A percentile compares a stretch with the other conserved stretches of the same genome.
Evolutionary conservation across 2,329 filamentous ascomycete genomes (phyloP).

Genomic region (Sclerotinia sclerotiorum): DNA sequence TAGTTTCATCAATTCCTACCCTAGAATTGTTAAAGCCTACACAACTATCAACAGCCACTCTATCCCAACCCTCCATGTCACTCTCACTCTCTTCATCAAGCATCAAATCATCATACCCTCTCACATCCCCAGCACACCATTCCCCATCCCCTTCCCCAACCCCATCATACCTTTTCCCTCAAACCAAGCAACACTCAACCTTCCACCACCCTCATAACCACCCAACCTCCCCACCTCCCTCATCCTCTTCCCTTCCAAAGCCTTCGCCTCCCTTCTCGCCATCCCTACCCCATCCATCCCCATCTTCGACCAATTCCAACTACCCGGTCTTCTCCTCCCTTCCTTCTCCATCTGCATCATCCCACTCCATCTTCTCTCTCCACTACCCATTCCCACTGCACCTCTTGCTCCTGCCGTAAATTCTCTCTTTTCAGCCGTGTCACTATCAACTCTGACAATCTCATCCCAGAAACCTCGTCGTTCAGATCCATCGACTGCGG

Average conservation of each 20-base stretch:
- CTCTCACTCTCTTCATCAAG: background rate
- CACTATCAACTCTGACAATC: slow-evolving; percentile 25
- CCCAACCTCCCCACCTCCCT: slow-evolving; percentile 15
- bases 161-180: slow-evolving; percentile 9
- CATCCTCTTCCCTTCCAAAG: slow-evolving; percentile 17
- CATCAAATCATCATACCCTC: background rate
- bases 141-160: slow-evolving; percentile 10
- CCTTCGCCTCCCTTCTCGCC: slow-evolving; percentile 10
- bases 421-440: slow-evolving; percentile 28
- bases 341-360: slow-evolving; percentile 15
- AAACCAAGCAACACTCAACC: background rate
- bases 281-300: slow-evolving; percentile 19
- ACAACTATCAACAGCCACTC: background rate
- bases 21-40: too few species aligned
- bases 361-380: slow-evolving; percentile 18
- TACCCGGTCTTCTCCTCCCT: slow-evolving; percentile 4
- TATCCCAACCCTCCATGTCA: slow-evolving; percentile 13
- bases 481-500: background rate
- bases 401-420: slow-evolving; percentile 26
- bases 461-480: slow-evolving; percentile 23
- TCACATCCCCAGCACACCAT: background rate
- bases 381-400: background rate
- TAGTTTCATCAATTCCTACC: background rate
- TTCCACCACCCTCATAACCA: slow-evolving; percentile 14
- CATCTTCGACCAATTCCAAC: slow-evolving; percentile 19